These are phyloP conservation scores for Soucietia sequanensis DNA, from an alignment of 805 yeast species.

Conservation along the genomic window DNA sequence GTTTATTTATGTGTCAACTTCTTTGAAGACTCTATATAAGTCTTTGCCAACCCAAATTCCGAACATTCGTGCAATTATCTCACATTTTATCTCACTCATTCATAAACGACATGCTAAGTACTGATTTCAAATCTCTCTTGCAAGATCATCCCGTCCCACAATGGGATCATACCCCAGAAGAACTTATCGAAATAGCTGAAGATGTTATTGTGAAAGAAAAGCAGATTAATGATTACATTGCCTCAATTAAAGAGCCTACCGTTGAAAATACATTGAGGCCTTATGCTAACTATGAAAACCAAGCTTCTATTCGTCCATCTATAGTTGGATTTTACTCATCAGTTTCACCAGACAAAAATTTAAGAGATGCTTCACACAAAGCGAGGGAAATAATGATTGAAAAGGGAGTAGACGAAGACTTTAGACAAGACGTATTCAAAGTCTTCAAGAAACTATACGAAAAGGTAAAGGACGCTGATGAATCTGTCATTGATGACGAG, in stretches of 20 bases:
- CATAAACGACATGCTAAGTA: no score
- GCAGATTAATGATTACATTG: constrained; percentile 53
- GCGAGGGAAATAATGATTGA: constrained; percentile 60
- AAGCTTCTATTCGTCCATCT: constrained; percentile 41
- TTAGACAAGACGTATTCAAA: constrained; percentile 64
- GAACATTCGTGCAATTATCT: no score
- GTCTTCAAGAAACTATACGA: constrained; percentile 55
- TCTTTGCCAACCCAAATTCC: no score
- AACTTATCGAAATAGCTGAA: constrained; percentile 43
- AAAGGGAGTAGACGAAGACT: constrained; percentile 59
- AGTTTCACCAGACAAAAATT: constrained; percentile 61
- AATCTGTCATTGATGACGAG: constrained; percentile 46
- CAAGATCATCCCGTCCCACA: constrained; percentile 27
- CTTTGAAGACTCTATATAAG: no score
- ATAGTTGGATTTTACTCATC: constrained; percentile 69
- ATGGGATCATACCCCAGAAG: constrained; percentile 62
- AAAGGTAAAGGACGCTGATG: constrained; percentile 27
- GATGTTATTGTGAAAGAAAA: constrained; percentile 43
- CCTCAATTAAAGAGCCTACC: constrained; percentile 46
- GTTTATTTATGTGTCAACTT: no score
- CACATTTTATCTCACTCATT: no score
- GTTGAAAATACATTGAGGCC: constrained; percentile 57
- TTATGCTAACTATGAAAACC: constrained; percentile 51
- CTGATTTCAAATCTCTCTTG: constrained; percentile 10
- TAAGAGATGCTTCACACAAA: constrained; percentile 68